These are phyloP conservation scores for Malania oleifera DNA, from an alignment of 164 flowering plant species.

Conservation along the genomic window DNA sequence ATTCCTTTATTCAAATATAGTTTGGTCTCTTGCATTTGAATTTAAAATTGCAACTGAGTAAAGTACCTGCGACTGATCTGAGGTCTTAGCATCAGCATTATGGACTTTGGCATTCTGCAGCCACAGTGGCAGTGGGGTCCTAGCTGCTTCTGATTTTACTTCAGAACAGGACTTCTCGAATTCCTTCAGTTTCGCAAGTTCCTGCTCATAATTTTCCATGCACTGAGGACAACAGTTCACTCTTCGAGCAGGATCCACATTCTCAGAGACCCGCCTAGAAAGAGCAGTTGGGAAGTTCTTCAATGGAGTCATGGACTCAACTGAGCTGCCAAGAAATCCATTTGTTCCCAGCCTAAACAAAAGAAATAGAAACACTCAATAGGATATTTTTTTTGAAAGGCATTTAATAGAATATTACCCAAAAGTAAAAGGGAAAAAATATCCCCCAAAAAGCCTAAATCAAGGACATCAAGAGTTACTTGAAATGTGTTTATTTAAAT, in stretches of 20 bases:
- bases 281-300: slow-evolving; percentile 38
- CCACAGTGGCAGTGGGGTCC: slow-evolving; percentile 72
- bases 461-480: too few species aligned
- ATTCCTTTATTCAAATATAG: background rate
- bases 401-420: too few species aligned
- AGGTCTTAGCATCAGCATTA: slow-evolving; percentile 18
- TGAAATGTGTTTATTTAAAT: too few species aligned
- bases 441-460: too few species aligned
- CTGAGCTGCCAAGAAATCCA: slow-evolving; percentile 52
- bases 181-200: slow-evolving; percentile 49
- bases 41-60: background rate
- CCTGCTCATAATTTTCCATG: slow-evolving; percentile 58
- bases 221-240: slow-evolving; percentile 64
- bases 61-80: slow-evolving; percentile 45
- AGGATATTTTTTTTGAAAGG: background rate
- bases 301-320: slow-evolving; percentile 43
- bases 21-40: background rate
- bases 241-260: slow-evolving; percentile 38
- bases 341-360: slow-evolving; percentile 51
- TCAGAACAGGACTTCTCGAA: slow-evolving; percentile 53
- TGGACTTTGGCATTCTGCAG: slow-evolving; percentile 59
- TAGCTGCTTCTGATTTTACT: slow-evolving; percentile 38
- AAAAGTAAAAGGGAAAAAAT: too few species aligned
- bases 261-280: slow-evolving; percentile 39
- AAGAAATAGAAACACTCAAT: background rate